Evolutionary conservation across 352 stramenopile species (phyloP), one percentile per base, ranked within the genome.

Genomic region (Phytopythium litorale): DNA sequence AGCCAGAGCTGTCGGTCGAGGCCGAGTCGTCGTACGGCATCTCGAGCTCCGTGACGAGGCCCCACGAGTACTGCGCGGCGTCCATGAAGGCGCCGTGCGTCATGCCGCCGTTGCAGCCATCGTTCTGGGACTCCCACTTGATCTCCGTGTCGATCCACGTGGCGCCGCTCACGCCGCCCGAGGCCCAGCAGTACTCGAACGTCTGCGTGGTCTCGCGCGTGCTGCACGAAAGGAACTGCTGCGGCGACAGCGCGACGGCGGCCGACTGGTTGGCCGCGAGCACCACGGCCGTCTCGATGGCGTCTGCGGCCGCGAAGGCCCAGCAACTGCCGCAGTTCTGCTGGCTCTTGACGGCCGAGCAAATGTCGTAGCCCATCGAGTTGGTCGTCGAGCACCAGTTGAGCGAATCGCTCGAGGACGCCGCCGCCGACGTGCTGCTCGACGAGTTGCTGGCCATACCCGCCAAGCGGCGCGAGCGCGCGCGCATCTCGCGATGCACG

Each of bases 321-420:
- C 84, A 93, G 64, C 84, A 93, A 62, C 78, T 89, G n/a, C 84
- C 84, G 58, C 84, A 93, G 54, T 87, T 89, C 42, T 88, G 70
- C 63, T 93, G 84, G 56, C 84, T 91, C 68, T 93, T 93, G n/a
- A 91, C 78, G 11, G 71, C 75, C 40, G 81, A 79, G 59, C 84
- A 93, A 40, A 93, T 79, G 58, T 68, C 89, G 59, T 76, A 78
- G 40, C 64, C 70, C 49, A 87, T 71, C 8, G 84, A 76, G 67
- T 93, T 93, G 52, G 81, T 63, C 21, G 64, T 77, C 28, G 71
- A 79, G 68, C 84, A 93, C 84, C 84, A 93, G 57, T 93, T 89
- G 60, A 89, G 76, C 28, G 78, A 68, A 32, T 75, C 57, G 16
- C 37, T 59, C 12, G 69, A 58, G 40, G 61, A 67, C 18, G 66